phyloP scores from a whole-genome alignment of 2,329 filamentous ascomycete genomes.

The Chaetomium sp. region DNA sequence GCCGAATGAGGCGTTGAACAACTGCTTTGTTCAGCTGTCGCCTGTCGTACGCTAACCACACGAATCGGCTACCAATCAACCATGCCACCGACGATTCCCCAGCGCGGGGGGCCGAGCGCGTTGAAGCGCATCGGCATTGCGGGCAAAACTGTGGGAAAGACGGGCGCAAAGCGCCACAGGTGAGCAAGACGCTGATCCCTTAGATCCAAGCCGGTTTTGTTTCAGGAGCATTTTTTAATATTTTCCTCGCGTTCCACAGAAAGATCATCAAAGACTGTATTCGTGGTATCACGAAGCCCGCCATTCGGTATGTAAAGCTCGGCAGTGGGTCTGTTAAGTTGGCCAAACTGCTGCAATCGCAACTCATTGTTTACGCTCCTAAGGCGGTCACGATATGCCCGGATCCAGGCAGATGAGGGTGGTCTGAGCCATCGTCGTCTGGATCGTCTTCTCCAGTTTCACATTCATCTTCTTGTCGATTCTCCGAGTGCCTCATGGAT shows the following conservation, averaged over 20 bases:
- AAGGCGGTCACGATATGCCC: no score
- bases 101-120: conserved; percentile 28
- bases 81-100: conserved; percentile 25
- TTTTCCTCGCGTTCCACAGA: conserved; percentile 25
- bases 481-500: no score
- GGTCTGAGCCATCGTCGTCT: no score
- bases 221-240: not conserved
- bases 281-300: conserved; percentile 43
- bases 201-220: not conserved
- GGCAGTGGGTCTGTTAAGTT: no score
- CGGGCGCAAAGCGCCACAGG: conserved; percentile 26
- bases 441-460: no score
- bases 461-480: no score
- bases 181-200: conserved; percentile 8
- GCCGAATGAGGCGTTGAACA: no score
- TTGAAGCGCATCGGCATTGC: conserved; percentile 2
- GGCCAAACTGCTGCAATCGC: not conserved
- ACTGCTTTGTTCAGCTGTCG: no score
- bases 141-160: conserved; percentile 11
- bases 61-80: not conserved
- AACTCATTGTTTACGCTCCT: no score
- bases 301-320: not conserved
- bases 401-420: no score
- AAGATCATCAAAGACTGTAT: conserved; percentile 45
- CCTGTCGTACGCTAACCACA: no score